Base-by-base conservation (phyloP, 495 filamentous ascomycete genomes). In the Podospora fimiseda region DNA sequence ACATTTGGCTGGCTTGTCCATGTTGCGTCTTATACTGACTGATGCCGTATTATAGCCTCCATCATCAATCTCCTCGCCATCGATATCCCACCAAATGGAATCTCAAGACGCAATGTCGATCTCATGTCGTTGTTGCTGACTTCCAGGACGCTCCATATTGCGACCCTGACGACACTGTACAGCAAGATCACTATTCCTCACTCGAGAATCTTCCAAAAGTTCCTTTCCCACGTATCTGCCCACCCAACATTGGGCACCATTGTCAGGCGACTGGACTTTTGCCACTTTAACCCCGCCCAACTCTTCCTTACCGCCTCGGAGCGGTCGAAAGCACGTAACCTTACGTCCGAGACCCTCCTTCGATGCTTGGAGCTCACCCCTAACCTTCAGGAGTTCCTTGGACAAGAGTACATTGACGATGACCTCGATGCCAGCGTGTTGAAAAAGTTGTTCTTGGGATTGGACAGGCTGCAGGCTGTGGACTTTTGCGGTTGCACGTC, bases 201-300 rank as follows among this genome's bases (percentile, higher is more conserved):
- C 70, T 93, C 89, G 13, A 69, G 83, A 41, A 88, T 92, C 65
- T 95, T 91, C 70, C 84, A 82, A 59, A 95, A 95, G 70, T 89
- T 91, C 54, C 79, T 91, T 24, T 71, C 75, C 51, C 87, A 89
- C 60, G 88, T 93, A 60, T 69, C 76, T 14, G 74, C 78, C 44
- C 81, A 91, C 64, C 83, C 82, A 11, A 78, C 82, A 11, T 74
- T 91, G 46, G 89, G 89, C 15, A 86, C 84, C 27, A 81, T 93
- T 48, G 88, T 93, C 33, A 81, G 85, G 46, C 84, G 89, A 38
- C 71, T 93, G 22, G 89, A 95, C 69, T 90, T 95, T 66, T 89
- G 87, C 40, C 87, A 91, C 73, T 92, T 91, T 70, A 93, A 89
- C 62, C 89, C 89, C 5, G 79, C 87, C 15, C 87, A 87, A 21